Percentiles rank a stretch among this genome's conserved stretches.
These are phyloP conservation scores for Volutella citrinella DNA, from an alignment of 2,329 filamentous ascomycete species.

Conservation along the genomic window DNA sequence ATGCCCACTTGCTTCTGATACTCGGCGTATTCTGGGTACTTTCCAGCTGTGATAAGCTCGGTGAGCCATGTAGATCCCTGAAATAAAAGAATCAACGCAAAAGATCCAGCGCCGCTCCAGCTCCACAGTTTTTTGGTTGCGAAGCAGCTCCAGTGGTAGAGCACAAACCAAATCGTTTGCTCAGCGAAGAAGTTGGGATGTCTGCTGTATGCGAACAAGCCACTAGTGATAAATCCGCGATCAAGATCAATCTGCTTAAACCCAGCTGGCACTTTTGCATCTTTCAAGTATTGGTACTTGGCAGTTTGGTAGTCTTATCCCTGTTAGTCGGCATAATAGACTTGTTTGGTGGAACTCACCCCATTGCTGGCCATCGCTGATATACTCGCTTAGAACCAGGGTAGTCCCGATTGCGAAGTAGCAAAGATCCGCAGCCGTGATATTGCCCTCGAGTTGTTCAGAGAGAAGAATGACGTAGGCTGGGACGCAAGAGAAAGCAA, in stretches of 20 bases:
- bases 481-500: conserved; percentile 69
- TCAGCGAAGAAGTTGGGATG: conserved; percentile 96
- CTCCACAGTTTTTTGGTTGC: conserved; percentile 68
- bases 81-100: conserved; percentile 75
- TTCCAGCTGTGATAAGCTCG: conserved; percentile 72
- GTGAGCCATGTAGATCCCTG: conserved; percentile 87
- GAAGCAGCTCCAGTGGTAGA: conserved; percentile 87
- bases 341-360: conserved; percentile 40
- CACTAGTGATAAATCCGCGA: conserved; percentile 80
- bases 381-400: conserved; percentile 64
- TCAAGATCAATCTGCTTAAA: conserved; percentile 76
- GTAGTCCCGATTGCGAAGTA: conserved; percentile 46
- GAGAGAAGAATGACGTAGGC: conserved; percentile 79
- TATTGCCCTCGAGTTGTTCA: conserved; percentile 56
- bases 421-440: conserved; percentile 43
- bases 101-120: conserved; percentile 72
- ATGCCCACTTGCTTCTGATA: conserved; percentile 82
- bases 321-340: conserved; percentile 4
- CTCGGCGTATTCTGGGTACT: conserved; percentile 83
- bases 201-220: conserved; percentile 82
- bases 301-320: conserved; percentile 70
- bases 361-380: conserved; percentile 95
- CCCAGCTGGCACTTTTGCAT: conserved; percentile 64
- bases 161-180: conserved; percentile 80
- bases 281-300: conserved; percentile 71